Percentiles rank a stretch among this genome's conserved stretches.
phyloP scores from a whole-genome alignment of 345 rosid genomes.

The Eucalyptus guilfoylei region DNA sequence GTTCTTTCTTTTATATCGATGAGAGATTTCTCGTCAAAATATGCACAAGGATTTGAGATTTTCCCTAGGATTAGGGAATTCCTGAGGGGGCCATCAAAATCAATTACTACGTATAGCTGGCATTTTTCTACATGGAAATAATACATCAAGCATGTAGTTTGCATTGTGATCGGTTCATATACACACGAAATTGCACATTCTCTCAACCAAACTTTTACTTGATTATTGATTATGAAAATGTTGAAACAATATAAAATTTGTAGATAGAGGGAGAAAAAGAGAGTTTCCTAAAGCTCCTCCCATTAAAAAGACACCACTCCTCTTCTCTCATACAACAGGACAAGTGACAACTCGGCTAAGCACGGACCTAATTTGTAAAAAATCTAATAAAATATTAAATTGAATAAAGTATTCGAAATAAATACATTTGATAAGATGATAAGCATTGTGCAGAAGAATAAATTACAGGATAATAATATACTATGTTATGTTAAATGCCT shows the following conservation, averaged over 20 bases:
- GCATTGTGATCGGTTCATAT: not conserved
- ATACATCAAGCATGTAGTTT: not conserved
- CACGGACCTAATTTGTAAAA: not conserved
- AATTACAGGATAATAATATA: too few species aligned
- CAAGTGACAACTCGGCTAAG: not conserved
- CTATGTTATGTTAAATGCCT: not conserved
- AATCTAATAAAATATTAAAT: too few species aligned
- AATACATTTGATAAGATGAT: not conserved
- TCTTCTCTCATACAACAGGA: not conserved
- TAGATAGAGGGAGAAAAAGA: not conserved
- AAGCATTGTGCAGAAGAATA: not conserved
- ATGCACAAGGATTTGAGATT: not conserved
- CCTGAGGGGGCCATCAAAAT: not conserved
- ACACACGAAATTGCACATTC: not conserved
- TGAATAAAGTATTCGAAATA: not conserved
- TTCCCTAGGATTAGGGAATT: not conserved
- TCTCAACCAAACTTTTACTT: not conserved
- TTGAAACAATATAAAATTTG: not conserved
- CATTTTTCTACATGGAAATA: not conserved
- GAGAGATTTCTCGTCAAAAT: not conserved
- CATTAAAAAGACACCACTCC: not conserved
- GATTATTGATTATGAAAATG: not conserved
- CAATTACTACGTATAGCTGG: accelerated
- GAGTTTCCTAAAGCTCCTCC: not conserved
- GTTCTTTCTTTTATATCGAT: accelerated